Evolutionary conservation across 2,329 filamentous ascomycete species (phyloP), one percentile per base, ranked within the genome.

Genomic region (Arthrobotrys entomopaga): DNA sequence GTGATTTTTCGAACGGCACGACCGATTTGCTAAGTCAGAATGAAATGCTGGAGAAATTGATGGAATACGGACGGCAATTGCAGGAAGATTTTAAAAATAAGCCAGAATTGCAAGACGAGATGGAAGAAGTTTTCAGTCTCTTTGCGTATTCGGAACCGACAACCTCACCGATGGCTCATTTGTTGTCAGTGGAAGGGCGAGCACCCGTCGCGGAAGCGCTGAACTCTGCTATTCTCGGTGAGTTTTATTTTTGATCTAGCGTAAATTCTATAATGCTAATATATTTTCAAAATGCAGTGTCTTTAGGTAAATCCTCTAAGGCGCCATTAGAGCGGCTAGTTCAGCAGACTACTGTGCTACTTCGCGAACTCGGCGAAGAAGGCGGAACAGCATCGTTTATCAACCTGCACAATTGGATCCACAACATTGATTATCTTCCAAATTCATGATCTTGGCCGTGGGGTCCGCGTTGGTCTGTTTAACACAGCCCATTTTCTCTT

Each of bases 141-240:
- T 87, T 98, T 76, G 93, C 93, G 0, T 99, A 98, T 79, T 83
- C 87, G 40, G 91, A 97, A 79, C 91, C 93, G 0, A 85, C 90
- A 15, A 88, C 89, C 77, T 92, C 91, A 76, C 87, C 90, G 71
- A 86, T 97, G 70, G 89, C 90, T 15, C 90, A 92, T 79, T 83
- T 97, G 72, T 84, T 99, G 67, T 91, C 96, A 78, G 85, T 87
- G 43, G 87, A 86, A 60, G 92, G 91, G 0, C 85, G 95, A 49
- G 87, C 89, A 16, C 85, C 88, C 16, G 92, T 98, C 46, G 93
- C 93, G 7, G 95, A 99, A 83, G 93, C 97, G 81, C 84, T 99
- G 66, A 98, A 98, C 81, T 91, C 92, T 74, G 93, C 92, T 53
- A 97, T 99, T 78, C 82, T 99, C 73, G 88, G 93, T 96, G 84